Conservation (phyloP, 768 basidiomycete species). For the Suillus ampliporus region DNA sequence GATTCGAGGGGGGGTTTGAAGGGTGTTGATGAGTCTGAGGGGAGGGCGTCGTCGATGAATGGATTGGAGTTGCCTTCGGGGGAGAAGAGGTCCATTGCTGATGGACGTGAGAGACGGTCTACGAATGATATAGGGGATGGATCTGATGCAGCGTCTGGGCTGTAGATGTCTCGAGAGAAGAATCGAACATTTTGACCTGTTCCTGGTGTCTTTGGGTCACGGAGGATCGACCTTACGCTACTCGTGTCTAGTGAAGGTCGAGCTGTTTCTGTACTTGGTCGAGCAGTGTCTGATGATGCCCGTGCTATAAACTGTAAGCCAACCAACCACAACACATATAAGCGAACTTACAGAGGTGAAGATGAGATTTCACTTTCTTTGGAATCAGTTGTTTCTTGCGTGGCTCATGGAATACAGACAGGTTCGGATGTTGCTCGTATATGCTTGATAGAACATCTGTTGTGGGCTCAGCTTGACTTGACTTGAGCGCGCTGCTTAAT, state of each 20-base stretch:
- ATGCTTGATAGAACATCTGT: constrained; percentile 55
- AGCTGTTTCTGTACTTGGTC: constrained; percentile 12
- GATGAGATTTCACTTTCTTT: constrained; percentile 58
- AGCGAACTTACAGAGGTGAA: too few relatives aligned
- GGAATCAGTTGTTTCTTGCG: constrained; percentile 41
- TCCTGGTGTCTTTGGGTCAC: constrained; percentile 72
- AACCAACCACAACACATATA: too few relatives aligned
- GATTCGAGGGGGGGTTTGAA: constrained; percentile 32
- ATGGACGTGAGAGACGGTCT: constrained; percentile 42
- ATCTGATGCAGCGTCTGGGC: constrained; percentile 61
- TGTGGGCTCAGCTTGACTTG: background rate
- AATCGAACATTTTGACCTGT: constrained; percentile 83
- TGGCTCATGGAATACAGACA: constrained; percentile 57
- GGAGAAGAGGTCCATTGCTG: constrained; percentile 57
- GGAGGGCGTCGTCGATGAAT: too few relatives aligned
- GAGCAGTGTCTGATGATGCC: constrained; percentile 24
- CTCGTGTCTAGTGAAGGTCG: constrained; percentile 51
- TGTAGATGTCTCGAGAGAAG: constrained; percentile 73
- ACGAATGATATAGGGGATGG: constrained; percentile 34
- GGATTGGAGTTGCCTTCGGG: constrained; percentile 52
- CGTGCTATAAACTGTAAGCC: too few relatives aligned
- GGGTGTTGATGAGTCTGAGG: constrained; percentile 20
- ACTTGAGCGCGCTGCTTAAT: constrained; percentile 61
- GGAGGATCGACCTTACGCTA: constrained; percentile 75
- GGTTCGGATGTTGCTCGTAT: constrained; percentile 64